Conservation (phyloP, 805 yeast genomes). For the Candida namnaoensis region DNA sequence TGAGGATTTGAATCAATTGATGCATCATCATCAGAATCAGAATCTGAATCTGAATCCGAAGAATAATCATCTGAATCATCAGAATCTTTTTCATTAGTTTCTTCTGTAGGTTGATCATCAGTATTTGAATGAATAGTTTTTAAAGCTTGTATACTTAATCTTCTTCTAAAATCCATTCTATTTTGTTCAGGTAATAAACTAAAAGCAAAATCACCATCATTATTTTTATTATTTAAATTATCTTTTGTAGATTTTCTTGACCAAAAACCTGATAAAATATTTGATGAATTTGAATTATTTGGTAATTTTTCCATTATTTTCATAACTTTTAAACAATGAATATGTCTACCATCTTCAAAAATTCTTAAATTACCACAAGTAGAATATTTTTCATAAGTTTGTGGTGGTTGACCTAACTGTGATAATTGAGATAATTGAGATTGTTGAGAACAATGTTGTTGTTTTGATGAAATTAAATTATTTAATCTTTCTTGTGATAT, state of each 20-base stretch:
- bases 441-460: too few relatives aligned
- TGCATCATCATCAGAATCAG: too few relatives aligned
- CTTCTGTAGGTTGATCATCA: conserved; percentile 3
- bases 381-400: not conserved
- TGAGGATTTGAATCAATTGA: conserved; percentile 2
- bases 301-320: conserved; percentile 17
- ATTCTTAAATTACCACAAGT: conserved; percentile 10
- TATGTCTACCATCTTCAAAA: conserved; percentile 16
- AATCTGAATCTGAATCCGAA: too few relatives aligned
- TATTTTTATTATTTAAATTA: conserved; percentile 1
- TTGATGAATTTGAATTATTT: not conserved
- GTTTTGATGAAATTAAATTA: not conserved
- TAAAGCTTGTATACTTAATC: conserved; percentile 18
- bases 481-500: not conserved
- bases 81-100: conserved; percentile 6
- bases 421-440: too few relatives aligned
- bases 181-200: conserved; percentile 19
- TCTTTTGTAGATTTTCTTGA: conserved; percentile 5
- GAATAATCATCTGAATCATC: conserved; percentile 1
- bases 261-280: conserved; percentile 12
- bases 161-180: conserved; percentile 17
- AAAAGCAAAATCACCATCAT: conserved; percentile 12
- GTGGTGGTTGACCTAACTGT: not conserved
- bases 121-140: not conserved
- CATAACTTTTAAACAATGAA: conserved; percentile 11